These are phyloP conservation scores for Apiospora pterosperma DNA, from an alignment of 2,329 filamentous ascomycete species.

Conservation along the genomic window DNA sequence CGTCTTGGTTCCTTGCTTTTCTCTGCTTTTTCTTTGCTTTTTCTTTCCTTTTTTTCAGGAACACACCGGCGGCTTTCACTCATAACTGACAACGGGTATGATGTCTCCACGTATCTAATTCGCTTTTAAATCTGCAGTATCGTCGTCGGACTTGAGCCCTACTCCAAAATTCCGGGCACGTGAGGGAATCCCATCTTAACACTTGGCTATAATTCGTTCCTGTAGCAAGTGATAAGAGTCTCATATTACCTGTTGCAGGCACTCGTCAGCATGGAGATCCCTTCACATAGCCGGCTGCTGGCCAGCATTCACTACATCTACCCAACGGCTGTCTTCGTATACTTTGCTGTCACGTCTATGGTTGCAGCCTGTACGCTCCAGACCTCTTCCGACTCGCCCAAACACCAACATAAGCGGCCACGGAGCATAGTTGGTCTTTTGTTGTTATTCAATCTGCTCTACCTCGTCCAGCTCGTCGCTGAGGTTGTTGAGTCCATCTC, in stretches of 20 bases:
- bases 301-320: conserved; percentile 55
- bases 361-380: conserved; percentile 53
- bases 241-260: background rate
- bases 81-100: background rate
- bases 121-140: background rate
- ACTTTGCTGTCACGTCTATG: conserved; percentile 50
- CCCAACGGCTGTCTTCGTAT: conserved; percentile 53
- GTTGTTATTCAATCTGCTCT: conserved; percentile 41
- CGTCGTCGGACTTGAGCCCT: background rate
- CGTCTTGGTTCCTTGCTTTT: background rate
- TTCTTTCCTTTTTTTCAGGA: background rate
- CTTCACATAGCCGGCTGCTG: conserved; percentile 24
- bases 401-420: conserved; percentile 35
- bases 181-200: background rate
- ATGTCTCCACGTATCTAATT: background rate
- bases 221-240: background rate
- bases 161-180: background rate
- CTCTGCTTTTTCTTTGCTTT: background rate
- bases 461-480: conserved; percentile 41
- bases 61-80: background rate
- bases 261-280: background rate
- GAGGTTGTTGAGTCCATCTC: conserved; percentile 34
- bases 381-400: conserved; percentile 33
- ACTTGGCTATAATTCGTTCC: background rate
- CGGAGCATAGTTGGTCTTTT: conserved; percentile 41